phyloP scores from a whole-genome alignment of 176 grass and related monocot species.

The Oryza officinalis region DNA sequence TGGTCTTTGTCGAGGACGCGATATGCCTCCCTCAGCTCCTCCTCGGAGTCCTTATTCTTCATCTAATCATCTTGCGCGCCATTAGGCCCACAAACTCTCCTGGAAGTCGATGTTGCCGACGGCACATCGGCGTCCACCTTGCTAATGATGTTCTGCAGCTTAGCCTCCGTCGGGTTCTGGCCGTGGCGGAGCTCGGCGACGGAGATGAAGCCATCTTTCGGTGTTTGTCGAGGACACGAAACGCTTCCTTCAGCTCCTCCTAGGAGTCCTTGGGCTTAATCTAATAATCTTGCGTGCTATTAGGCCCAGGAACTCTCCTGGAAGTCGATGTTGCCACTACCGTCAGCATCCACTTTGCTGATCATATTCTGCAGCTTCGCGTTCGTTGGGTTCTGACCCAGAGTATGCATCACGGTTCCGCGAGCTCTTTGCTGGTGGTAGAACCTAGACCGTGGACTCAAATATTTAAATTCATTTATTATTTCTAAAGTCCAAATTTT shows the following conservation, averaged over 20 bases:
- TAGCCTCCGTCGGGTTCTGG: conserved; percentile 59
- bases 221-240: conserved; percentile 70
- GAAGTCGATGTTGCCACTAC: conserved; percentile 54
- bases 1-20: conserved; percentile 71
- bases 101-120: conserved; percentile 51
- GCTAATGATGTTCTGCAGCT: conserved; percentile 63
- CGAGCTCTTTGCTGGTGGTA: conserved; percentile 62
- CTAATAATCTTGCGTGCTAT: conserved; percentile 39
- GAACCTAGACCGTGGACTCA: conserved; percentile 16
- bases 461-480: background rate
- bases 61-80: conserved; percentile 34
- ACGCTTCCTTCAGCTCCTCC: conserved; percentile 74
- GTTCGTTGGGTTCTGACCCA: conserved; percentile 62
- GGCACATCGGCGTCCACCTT: conserved; percentile 50
- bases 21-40: conserved; percentile 73
- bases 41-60: conserved; percentile 54
- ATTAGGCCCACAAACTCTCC: conserved; percentile 55
- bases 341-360: conserved; percentile 50
- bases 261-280: conserved; percentile 50
- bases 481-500: no score
- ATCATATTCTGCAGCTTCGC: conserved; percentile 66
- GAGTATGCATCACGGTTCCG: conserved; percentile 55
- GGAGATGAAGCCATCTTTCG: conserved; percentile 58
- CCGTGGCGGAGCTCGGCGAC: conserved; percentile 55
- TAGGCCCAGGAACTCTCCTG: conserved; percentile 47